Percentiles rank a stretch among this genome's conserved stretches.
Evolutionary conservation across 345 rosid species (phyloP).

Genomic region (Odontarrhena argentea): DNA sequence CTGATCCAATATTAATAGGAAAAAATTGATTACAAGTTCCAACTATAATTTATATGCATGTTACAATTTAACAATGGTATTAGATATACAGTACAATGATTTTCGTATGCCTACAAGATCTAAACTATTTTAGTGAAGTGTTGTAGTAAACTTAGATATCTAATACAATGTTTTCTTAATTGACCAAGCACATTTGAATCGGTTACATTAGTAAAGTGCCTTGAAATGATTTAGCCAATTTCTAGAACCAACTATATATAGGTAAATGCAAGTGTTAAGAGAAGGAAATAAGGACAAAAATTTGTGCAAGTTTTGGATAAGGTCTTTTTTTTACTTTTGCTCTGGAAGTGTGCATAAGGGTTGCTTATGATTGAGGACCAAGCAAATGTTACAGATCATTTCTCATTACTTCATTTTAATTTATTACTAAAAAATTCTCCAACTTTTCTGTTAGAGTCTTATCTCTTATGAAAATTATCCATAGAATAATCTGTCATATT

Average conservation of each 20-base stretch:
- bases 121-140: neutral
- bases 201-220: constrained; percentile 21
- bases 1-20: neutral
- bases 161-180: constrained; percentile 5
- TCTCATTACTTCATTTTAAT: constrained; percentile 25
- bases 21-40: neutral
- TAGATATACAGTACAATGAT: neutral
- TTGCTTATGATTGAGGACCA: constrained; percentile 40
- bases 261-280: neutral
- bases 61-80: no score
- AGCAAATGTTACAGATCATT: constrained; percentile 37
- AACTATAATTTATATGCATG: no score
- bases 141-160: neutral
- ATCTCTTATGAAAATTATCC: constrained; percentile 29
- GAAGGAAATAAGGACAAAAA: no score
- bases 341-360: constrained; percentile 22
- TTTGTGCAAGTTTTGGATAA: constrained; percentile 28
- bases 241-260: neutral
- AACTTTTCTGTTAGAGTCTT: constrained; percentile 19
- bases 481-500: constrained; percentile 19
- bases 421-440: constrained; percentile 29
- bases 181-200: neutral
- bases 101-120: neutral
- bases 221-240: neutral
- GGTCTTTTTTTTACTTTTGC: constrained; percentile 25